Percentiles rank a stretch among this genome's conserved stretches.
phyloP scores from a whole-genome alignment of 2,329 filamentous ascomycete species.

The Colletotrichum kahawae region DNA sequence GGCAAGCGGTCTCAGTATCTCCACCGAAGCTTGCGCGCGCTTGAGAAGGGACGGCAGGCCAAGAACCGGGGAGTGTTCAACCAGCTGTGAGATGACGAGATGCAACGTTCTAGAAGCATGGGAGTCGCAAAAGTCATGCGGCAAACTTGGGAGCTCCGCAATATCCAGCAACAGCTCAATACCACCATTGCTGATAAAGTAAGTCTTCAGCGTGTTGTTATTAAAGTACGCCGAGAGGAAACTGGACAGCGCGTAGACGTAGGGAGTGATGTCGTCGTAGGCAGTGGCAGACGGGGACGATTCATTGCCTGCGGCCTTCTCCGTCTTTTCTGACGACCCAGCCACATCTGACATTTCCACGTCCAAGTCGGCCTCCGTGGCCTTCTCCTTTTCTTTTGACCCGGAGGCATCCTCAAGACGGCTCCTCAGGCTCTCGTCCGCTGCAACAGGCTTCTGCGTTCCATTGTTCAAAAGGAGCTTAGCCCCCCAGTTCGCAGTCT shows the following conservation, averaged over 20 bases:
- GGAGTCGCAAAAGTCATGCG: slow-evolving; percentile 73
- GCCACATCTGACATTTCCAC: slow-evolving; percentile 69
- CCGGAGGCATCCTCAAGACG: slow-evolving; percentile 29
- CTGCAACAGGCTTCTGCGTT: slow-evolving; percentile 63
- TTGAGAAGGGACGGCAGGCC: slow-evolving; percentile 82
- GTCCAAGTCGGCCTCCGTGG: slow-evolving; percentile 49
- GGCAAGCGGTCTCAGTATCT: slow-evolving; percentile 71
- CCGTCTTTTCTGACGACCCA: slow-evolving; percentile 25
- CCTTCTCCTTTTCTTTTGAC: slow-evolving; percentile 44
- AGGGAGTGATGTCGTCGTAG: slow-evolving; percentile 60
- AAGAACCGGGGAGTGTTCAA: slow-evolving; percentile 81
- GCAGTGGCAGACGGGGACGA: slow-evolving; percentile 27
- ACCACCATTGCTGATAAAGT: slow-evolving; percentile 80
- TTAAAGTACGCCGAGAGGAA: slow-evolving; percentile 79
- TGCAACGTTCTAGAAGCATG: slow-evolving; percentile 73
- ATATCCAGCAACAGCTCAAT: slow-evolving; percentile 86
- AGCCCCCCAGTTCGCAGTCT: slow-evolving; percentile 73
- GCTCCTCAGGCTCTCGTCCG: slow-evolving; percentile 47
- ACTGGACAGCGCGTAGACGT: slow-evolving; percentile 75
- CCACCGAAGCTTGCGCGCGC: slow-evolving; percentile 73
- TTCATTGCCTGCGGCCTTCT: slow-evolving; percentile 26
- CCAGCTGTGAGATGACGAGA: slow-evolving; percentile 76
- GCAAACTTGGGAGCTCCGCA: slow-evolving; percentile 79
- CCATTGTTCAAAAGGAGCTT: slow-evolving; percentile 73
- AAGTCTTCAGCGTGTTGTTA: slow-evolving; percentile 73